Evolutionary conservation across 83 land plant species (phyloP).

Genomic region (Picea engelmannii): DNA sequence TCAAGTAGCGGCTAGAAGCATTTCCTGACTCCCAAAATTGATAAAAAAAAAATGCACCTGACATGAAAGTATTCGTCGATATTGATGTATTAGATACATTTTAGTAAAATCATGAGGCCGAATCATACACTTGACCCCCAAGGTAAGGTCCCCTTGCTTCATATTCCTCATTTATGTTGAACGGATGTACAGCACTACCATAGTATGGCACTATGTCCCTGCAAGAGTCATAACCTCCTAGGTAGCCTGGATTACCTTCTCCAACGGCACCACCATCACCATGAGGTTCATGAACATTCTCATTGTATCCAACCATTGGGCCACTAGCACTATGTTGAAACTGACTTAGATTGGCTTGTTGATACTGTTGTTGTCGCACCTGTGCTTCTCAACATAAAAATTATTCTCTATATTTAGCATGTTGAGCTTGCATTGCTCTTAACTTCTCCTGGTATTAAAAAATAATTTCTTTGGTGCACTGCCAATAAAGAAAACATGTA

Average conservation of each 20-base stretch:
- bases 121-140: no score
- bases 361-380: constrained; percentile 57
- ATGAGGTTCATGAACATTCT: constrained; percentile 22
- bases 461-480: constrained; percentile 34
- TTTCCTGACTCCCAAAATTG: no score
- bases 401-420: constrained; percentile 51
- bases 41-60: no score
- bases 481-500: no score
- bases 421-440: constrained; percentile 40
- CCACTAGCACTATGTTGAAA: constrained; percentile 23
- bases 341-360: constrained; percentile 29
- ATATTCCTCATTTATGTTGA: constrained; percentile 24
- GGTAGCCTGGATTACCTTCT: constrained; percentile 19
- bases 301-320: constrained; percentile 1
- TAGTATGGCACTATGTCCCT: constrained; percentile 29
- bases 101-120: no score
- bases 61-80: no score
- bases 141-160: constrained; percentile 12
- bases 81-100: no score
- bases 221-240: constrained; percentile 24
- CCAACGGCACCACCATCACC: constrained; percentile 25
- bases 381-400: constrained; percentile 55
- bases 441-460: constrained; percentile 59
- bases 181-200: constrained; percentile 17
- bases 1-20: no score